Base-by-base conservation (phyloP, 139 green algal species). In the Edaphochlamys debaryana region DNA sequence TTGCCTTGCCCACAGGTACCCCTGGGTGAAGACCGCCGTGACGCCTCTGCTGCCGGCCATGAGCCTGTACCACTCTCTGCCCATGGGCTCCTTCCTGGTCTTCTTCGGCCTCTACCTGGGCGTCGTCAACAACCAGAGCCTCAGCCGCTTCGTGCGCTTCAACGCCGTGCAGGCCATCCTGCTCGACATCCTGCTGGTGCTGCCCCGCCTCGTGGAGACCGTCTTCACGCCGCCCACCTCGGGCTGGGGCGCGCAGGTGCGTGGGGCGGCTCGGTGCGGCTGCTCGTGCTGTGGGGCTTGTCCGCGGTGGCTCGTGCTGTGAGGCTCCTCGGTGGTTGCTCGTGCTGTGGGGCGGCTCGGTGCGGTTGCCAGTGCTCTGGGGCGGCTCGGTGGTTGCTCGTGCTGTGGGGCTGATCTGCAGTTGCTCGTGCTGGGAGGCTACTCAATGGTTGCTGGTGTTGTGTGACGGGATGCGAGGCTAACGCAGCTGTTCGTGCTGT, bases 21-120 rank as follows among this genome's bases (percentile, higher is more conserved):
- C 90, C 7, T 58, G 54, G 4, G 54, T 85, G 0, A 76, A 73
- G 52, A 38, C 60, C 0, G n/a, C 54, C 17, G 86, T 92, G 40
- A 52, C 48, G 48, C 85, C 84, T 36, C 32, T 91, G 36, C 69
- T 92, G 34, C 90, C 90, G 7, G 69, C 82, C n/a, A 69, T 94
- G 22, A 40, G 48, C 8, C 23, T 85, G 1, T 94, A 91, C 85
- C 63, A 85, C 67, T 89, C 86, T 5, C 58, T 94, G 11, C 90
- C 90, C 3, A 88, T 94, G 56, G 90, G 72, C 23, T 86, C 84
- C 29, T 69, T 94, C 32, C 85, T 94, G 25, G 77, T 41, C 25
- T 94, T 94, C 67, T 92, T 94, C 58, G 90, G 73, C 56, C 60
- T 94, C 19, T 94, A 94, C 79, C 45, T 90, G 19, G 86, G 84